Conservation (phyloP, 2,329 filamentous ascomycete species). For the Colletotrichum lupini region DNA sequence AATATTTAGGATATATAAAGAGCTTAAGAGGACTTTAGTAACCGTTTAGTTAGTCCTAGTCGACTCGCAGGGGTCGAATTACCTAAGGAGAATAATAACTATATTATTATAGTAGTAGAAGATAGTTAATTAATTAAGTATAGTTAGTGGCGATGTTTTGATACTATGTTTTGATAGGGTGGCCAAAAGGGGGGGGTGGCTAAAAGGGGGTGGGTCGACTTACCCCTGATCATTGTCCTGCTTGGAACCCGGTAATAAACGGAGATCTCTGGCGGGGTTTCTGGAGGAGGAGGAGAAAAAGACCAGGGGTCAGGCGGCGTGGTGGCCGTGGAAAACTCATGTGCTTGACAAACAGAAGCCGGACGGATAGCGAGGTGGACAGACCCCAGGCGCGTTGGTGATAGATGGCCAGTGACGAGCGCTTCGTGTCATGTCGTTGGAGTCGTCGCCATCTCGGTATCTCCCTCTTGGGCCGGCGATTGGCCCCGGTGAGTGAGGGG, state of each 20-base stretch:
- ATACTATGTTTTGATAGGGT: too few species aligned
- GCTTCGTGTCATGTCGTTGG: constrained; percentile 27
- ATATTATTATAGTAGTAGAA: too few species aligned
- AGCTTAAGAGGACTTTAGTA: too few species aligned
- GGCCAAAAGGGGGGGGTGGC: too few species aligned
- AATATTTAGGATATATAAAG: too few species aligned
- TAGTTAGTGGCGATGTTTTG: too few species aligned
- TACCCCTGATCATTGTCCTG: constrained; percentile 1
- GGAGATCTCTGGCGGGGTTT: constrained; percentile 20
- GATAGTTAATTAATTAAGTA: too few species aligned
- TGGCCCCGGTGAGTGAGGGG: constrained; percentile 26
- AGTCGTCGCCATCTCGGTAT: constrained; percentile 19
- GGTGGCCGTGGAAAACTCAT: background rate
- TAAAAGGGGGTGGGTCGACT: too few species aligned
- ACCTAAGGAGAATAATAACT: too few species aligned
- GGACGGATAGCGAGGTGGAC: background rate
- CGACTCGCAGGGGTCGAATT: too few species aligned
- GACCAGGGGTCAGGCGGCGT: background rate
- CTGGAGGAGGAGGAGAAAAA: background rate
- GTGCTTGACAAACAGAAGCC: background rate
- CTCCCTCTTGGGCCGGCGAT: constrained; percentile 21
- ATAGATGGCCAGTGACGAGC: constrained; percentile 22
- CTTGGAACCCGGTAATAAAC: constrained; percentile 24
- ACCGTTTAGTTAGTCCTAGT: too few species aligned
- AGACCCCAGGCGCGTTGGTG: background rate